These are phyloP conservation scores for Naganishia friedmannii DNA, from an alignment of 768 basidiomycete species.

Conservation along the genomic window DNA sequence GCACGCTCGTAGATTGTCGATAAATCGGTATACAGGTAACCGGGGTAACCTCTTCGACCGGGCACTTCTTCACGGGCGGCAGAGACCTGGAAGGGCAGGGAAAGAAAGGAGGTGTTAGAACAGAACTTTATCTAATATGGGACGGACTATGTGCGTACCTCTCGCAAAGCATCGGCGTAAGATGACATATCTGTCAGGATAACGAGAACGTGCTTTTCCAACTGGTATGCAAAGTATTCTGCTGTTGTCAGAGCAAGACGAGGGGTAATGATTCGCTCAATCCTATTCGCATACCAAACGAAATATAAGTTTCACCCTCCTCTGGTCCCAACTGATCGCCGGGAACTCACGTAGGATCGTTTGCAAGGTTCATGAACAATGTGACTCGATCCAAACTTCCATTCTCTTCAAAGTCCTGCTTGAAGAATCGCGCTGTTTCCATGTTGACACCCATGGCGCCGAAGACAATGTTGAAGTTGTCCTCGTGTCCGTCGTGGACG, in stretches of 20 bases:
- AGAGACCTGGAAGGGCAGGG: conserved; percentile 67
- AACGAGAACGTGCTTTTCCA: conserved; percentile 98
- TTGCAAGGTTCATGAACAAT: conserved; percentile 95
- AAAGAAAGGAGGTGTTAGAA: conserved; percentile 43
- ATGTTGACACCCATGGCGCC: conserved; percentile 99
- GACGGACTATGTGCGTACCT: conserved; percentile 56
- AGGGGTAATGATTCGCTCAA: conserved; percentile 99
- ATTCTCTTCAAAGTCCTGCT: conserved; percentile 98
- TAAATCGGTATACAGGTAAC: conserved; percentile 82
- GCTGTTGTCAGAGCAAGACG: conserved; percentile 96
- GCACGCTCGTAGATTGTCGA: conserved; percentile 99
- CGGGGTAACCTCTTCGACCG: conserved; percentile 91
- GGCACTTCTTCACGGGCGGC: conserved; percentile 99
- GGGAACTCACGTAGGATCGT: conserved; percentile 76
- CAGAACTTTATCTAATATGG: neutral
- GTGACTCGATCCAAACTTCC: conserved; percentile 96
- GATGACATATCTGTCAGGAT: conserved; percentile 99
- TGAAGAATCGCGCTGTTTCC: conserved; percentile 99
- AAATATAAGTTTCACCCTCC: neutral
- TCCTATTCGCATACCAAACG: conserved; percentile 51
- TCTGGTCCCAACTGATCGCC: neutral
- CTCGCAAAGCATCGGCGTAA: conserved; percentile 92
- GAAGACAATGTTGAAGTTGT: conserved; percentile 99
- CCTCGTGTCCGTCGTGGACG: conserved; percentile 97
- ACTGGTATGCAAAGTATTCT: conserved; percentile 98